These are phyloP conservation scores for Colletotrichum melonis DNA, from an alignment of 2,329 filamentous ascomycete species.

Conservation along the genomic window DNA sequence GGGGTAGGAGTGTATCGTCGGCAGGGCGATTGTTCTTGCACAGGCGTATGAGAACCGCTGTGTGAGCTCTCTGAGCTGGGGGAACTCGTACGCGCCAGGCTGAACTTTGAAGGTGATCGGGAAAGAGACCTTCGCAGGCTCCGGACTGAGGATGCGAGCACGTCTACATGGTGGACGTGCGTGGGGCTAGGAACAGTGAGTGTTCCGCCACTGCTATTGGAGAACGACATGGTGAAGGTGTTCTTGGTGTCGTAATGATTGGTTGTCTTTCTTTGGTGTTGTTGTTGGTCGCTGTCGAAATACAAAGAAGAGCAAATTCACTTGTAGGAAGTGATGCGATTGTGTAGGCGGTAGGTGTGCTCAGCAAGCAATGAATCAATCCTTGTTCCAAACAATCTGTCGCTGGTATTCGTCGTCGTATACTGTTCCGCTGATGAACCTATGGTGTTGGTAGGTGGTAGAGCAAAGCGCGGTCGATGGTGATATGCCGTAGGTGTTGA, in stretches of 20 bases:
- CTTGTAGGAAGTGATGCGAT: conserved; percentile 6
- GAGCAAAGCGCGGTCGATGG: conserved; percentile 16
- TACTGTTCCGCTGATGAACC: conserved; percentile 29
- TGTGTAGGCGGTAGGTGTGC: not conserved
- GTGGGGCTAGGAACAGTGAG: conserved; percentile 90
- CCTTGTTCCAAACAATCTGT: conserved; percentile 24
- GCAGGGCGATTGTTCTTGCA: conserved; percentile 54
- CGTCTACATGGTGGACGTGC: conserved; percentile 83
- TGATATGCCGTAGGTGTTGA: conserved; percentile 14
- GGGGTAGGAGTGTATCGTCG: conserved; percentile 48
- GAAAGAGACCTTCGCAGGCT: conserved; percentile 89
- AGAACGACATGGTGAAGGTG: conserved; percentile 65
- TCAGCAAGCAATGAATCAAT: conserved; percentile 24
- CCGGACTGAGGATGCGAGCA: conserved; percentile 79
- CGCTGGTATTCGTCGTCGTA: conserved; percentile 32
- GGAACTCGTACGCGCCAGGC: conserved; percentile 64
- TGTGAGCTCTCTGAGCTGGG: conserved; percentile 61
- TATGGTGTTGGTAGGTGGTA: conserved; percentile 3
- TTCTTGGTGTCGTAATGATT: conserved; percentile 13
- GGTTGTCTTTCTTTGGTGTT: conserved; percentile 14
- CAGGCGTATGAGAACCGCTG: conserved; percentile 34
- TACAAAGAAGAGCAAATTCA: conserved; percentile 26
- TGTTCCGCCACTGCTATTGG: conserved; percentile 75
- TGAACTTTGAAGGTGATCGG: conserved; percentile 92
- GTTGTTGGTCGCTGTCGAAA: conserved; percentile 16